Evolutionary conservation across 805 yeast genomes (phyloP), one percentile per base, ranked within the genome.

Genomic region (Torulaspora maleeae): DNA sequence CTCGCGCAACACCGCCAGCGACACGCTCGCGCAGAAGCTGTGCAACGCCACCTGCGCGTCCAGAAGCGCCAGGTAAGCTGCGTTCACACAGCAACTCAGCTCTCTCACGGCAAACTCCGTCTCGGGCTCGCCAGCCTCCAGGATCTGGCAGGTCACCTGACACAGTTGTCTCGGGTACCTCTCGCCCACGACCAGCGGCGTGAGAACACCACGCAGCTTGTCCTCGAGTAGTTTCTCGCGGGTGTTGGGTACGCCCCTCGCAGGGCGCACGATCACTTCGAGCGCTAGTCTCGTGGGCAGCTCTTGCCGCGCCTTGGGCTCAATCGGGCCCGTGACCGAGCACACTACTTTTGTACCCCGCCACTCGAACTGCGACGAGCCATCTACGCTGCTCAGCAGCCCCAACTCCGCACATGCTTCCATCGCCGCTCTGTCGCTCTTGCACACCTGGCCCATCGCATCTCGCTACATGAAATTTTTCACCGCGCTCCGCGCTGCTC

Each of bases 301-400:
- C 61, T 91, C 98, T 60, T 89, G 95, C 54, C 91, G 77, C 11
- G 79, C 66, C 61, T 82, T 83, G 9, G 87, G 82, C 58, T 91
- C 97, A 25, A 91, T 76, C 0, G 99, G 99, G 0, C 99, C 99
- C 1, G 90, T 77, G 1, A 91, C 90, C 0, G 96, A 80, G 35
- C 83, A 79, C 2, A 90, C 66, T 2, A 85, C 80, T 45, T 76
- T 76, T 1, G 84, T 78, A 13, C 63, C 63, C 1, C 76, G 78
- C n/a, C 68, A 61, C 12, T 67, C 60, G 45, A 81, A 70, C 19
- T 75, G 75, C 1, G 91, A 81, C 1, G 95, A 86, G 1, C 97
- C 97, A 62, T 88, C 96, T 2, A 83, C 91, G 50, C 79, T 76
- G 44, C 69, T 67, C 38, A 87, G 65, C 3, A 70, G 51, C 4